Conservation (phyloP, 768 basidiomycete genomes). For the Agaricus bisporus region DNA sequence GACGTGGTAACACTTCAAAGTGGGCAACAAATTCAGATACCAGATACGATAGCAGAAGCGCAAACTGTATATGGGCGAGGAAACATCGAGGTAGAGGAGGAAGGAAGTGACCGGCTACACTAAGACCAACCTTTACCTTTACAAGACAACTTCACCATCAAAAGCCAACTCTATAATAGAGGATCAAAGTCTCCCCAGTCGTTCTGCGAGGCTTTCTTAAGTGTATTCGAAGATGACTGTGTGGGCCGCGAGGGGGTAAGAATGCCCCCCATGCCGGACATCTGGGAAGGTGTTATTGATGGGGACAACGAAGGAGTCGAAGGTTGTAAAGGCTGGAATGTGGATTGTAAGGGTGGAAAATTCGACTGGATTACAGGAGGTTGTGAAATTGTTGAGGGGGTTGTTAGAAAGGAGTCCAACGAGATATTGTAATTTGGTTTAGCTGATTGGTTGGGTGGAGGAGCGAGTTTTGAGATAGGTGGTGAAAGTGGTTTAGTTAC, state of each 20-base stretch:
- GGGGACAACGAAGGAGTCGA: conserved; percentile 14
- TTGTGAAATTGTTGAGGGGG: conserved; percentile 11
- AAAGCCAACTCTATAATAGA: conserved; percentile 32
- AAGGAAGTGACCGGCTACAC: conserved; percentile 8
- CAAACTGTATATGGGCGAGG: conserved; percentile 35
- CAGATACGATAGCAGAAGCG: conserved; percentile 52
- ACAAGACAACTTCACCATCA: background rate
- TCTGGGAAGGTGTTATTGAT: conserved; percentile 14
- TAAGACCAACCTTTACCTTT: background rate
- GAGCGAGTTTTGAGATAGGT: conserved; percentile 15
- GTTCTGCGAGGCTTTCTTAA: conserved; percentile 52
- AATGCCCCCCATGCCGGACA: conserved; percentile 33
- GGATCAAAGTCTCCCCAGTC: conserved; percentile 86
- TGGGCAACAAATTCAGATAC: conserved; percentile 17
- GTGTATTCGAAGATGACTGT: conserved; percentile 37
- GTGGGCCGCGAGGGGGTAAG: conserved; percentile 60
- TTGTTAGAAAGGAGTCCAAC: conserved; percentile 12
- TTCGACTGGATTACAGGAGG: conserved; percentile 9
- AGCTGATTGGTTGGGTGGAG: conserved; percentile 9
- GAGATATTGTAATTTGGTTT: conserved; percentile 27
- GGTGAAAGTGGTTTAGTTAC: conserved; percentile 4
- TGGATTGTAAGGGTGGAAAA: background rate
- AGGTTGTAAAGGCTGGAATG: conserved; percentile 15
- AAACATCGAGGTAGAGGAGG: conserved; percentile 41
- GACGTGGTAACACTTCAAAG: conserved; percentile 30